Base-by-base conservation (phyloP, 2,329 filamentous ascomycete species). In the Coniochaeta sp. region DNA sequence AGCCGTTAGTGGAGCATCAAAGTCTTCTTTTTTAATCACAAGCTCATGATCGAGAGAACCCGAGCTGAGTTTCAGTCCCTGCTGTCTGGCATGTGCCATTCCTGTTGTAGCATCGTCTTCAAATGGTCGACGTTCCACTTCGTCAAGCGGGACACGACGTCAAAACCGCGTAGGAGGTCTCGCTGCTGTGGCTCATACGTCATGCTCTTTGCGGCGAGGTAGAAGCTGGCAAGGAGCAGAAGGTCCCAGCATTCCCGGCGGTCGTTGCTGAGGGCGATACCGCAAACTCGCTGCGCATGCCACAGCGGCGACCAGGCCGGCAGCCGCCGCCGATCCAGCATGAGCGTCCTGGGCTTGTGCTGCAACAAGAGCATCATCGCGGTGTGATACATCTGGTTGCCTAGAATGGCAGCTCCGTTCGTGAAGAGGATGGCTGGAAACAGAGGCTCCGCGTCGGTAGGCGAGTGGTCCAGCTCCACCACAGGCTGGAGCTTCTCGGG, bases 371-470 rank as follows among this genome's bases (percentile, higher is more conserved):
- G 66, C 12, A 84, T 77, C 62, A 78, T 81, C 8, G 80, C 76
- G 0, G 83, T 83, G 63, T 85, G 82, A 55, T 84, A 82, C 0
- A 85, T 72, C 62, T 85, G 82, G 57, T 81, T 84, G 0, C 78
- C 78, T 0, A 81, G 84, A 24, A 85, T 84, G 3, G 79, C 81
- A 1, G 80, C 78, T 74, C 77, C 80, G 60, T 81, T 77, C 1
- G 76, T 68, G 65, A 81, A 85, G 1, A 84, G 73, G 1, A 84
- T 77, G 50, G 79, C 73, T 0, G 81, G 80, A 61, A 83, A 84
- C 1, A 78, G 78, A n/a, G n/a, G n/a, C n/a, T n/a, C n/a, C 9
- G 24, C 14, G 9, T 8, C 19, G 2, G 14, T 24, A 6, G 4
- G 7, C n/a, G n/a, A n/a, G 47, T 28, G 22, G 73, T 67, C 64